These are phyloP conservation scores for Leccinum fuscescens DNA, from an alignment of 1,284 basidiomycete genomes.

Conservation along the genomic window DNA sequence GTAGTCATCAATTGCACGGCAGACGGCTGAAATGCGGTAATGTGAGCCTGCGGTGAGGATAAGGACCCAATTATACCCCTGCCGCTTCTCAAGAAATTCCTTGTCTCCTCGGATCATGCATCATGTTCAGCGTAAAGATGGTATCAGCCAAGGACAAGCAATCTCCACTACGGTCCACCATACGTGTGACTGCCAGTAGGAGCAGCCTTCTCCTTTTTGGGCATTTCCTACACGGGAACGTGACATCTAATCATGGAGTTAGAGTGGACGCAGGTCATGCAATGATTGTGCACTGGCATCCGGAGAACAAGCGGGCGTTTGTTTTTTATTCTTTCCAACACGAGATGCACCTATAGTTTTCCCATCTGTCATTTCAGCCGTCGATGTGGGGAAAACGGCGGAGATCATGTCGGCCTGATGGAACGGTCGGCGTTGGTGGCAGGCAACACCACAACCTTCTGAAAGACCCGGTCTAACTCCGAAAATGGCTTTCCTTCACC, in stretches of 20 bases:
- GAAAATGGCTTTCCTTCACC: slow-evolving; percentile 2
- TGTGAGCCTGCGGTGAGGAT: not conserved
- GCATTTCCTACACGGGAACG: not conserved
- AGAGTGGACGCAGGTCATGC: slow-evolving; percentile 12
- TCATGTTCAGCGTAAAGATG: not conserved
- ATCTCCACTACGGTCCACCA: not conserved
- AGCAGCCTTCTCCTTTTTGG: not conserved
- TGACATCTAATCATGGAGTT: slow-evolving; percentile 11
- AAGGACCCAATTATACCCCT: not conserved
- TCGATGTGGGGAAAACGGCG: not conserved
- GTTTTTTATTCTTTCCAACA: not conserved
- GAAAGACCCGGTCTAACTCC: slow-evolving; percentile 26
- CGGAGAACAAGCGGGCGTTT: not conserved
- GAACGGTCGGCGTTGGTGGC: not conserved
- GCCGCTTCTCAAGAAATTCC: not conserved
- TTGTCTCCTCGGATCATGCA: not conserved
- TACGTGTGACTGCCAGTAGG: not conserved
- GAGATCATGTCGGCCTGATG: not conserved
- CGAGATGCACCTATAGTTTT: not conserved
- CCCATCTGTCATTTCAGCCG: not conserved
- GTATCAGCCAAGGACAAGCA: not conserved
- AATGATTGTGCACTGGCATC: not conserved
- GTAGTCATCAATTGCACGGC: not conserved
- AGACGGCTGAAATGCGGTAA: not conserved
- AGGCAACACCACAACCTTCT: not conserved